phyloP scores from a whole-genome alignment of 2,329 filamentous ascomycete species.

The Achaetomium macrosporum region DNA sequence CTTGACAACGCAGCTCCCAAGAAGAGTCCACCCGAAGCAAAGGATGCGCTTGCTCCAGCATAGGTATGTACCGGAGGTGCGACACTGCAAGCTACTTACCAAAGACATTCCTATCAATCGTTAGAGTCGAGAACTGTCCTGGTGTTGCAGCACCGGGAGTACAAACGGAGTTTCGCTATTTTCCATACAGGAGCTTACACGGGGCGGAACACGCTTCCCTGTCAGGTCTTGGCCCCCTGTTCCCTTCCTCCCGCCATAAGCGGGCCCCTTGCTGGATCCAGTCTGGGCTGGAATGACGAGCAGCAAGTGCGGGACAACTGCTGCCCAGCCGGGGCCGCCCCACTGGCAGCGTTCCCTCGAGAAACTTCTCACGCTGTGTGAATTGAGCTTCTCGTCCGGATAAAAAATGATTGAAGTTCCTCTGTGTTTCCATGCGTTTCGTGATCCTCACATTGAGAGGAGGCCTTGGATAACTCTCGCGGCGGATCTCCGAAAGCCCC shows the following conservation, averaged over 20 bases:
- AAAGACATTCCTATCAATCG: too few relatives aligned
- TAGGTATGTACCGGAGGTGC: not conserved
- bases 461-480: not conserved
- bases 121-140: not conserved
- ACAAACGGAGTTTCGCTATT: too few relatives aligned
- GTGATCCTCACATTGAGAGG: constrained; percentile 2
- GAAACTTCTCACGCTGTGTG: constrained; percentile 15
- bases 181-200: too few relatives aligned
- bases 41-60: not conserved
- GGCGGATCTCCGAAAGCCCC: not conserved
- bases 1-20: not conserved
- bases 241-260: not conserved
- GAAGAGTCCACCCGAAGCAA: not conserved
- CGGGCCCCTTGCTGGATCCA: constrained; percentile 3
- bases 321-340: constrained; percentile 15
- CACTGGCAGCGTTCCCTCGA: constrained; percentile 17
- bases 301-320: constrained; percentile 15
- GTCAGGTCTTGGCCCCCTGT: not conserved
- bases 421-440: constrained; percentile 17
- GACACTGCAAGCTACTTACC: too few relatives aligned
- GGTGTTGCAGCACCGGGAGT: not conserved
- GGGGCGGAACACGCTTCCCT: not conserved
- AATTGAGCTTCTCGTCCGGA: constrained; percentile 10
- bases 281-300: constrained; percentile 17
- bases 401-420: constrained; percentile 19